Evolutionary conservation across 129 eudicot genomes (phyloP).

Genomic region (Centaurea solstitialis): DNA sequence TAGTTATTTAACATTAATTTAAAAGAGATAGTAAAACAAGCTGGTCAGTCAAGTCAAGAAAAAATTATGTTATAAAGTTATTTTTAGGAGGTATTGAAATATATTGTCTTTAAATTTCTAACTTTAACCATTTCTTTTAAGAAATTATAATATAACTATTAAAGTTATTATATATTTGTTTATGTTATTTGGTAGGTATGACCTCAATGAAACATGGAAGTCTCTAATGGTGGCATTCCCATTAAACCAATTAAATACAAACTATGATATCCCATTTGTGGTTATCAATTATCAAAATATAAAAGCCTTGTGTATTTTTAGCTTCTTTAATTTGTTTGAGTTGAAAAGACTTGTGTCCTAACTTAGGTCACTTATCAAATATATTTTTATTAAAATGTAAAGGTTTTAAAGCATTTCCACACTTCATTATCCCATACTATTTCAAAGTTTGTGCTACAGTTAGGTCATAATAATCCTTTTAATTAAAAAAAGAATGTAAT

Average conservation of each 20-base stretch:
- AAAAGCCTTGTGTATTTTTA: background rate
- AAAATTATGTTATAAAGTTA: no score
- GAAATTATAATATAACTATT: no score
- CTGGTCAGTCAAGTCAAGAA: background rate
- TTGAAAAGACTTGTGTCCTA: constrained; percentile 8
- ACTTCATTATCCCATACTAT: constrained; percentile 8
- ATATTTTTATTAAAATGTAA: constrained; percentile 4
- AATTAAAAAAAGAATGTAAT: background rate
- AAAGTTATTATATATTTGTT: background rate
- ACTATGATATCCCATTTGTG: background rate
- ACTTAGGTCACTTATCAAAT: constrained; percentile 31
- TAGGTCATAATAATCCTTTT: constrained; percentile 21
- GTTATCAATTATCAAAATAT: background rate
- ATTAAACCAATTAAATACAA: background rate
- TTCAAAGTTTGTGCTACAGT: constrained; percentile 25
- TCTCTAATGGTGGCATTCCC: background rate
- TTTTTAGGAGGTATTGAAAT: background rate
- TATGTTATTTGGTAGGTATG: background rate
- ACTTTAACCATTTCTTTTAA: no score
- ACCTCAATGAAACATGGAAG: background rate
- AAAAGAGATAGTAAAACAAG: background rate
- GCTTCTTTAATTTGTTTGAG: constrained; percentile 9
- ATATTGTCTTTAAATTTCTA: no score
- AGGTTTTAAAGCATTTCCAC: constrained; percentile 38
- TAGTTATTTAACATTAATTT: background rate